Percentiles rank a stretch among this genome's conserved stretches.
Evolutionary conservation across 1,284 basidiomycete genomes (phyloP).

Genomic region (Coniophora puteana): DNA sequence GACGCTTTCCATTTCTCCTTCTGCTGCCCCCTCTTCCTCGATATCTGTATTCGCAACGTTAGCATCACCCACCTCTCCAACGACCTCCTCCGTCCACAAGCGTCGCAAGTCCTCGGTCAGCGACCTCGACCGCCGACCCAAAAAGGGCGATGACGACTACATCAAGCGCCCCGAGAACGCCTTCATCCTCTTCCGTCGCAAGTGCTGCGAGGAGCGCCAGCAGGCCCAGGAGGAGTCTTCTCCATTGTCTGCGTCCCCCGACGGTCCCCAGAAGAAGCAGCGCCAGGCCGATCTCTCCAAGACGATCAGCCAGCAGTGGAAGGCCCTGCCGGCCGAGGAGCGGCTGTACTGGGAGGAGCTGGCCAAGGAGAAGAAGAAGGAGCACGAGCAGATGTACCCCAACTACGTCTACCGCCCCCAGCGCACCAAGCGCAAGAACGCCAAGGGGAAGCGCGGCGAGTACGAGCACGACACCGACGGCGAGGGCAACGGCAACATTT

Average conservation of each 20-base stretch:
- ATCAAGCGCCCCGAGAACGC: constrained; percentile 79
- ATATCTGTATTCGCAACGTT: constrained; percentile 27
- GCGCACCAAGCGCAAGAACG: constrained; percentile 55
- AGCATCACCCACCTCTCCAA: constrained; percentile 28
- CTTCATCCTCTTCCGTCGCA: constrained; percentile 75
- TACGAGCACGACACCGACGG: constrained; percentile 43
- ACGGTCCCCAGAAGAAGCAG: constrained; percentile 43
- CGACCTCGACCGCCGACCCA: constrained; percentile 64
- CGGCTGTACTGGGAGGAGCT: constrained; percentile 60
- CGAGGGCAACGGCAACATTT: constrained; percentile 43
- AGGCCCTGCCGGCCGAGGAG: constrained; percentile 55
- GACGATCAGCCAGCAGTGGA: constrained; percentile 76
- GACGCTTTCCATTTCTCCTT: constrained; percentile 44
- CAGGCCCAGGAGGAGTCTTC: constrained; percentile 34
- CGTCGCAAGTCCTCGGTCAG: constrained; percentile 58
- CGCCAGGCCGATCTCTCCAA: constrained; percentile 65
- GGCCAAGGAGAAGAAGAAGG: constrained; percentile 56
- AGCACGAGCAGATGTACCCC: constrained; percentile 62
- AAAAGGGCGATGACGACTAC: constrained; percentile 76
- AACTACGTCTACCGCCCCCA: constrained; percentile 76
- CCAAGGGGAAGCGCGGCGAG: constrained; percentile 37
- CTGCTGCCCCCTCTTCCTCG: constrained; percentile 34
- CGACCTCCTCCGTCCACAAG: constrained; percentile 40
- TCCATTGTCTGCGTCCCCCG: constrained; percentile 32
- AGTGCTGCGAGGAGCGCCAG: constrained; percentile 70